Conservation (phyloP, 2,329 filamentous ascomycete species). For the Geosmithia flava region DNA sequence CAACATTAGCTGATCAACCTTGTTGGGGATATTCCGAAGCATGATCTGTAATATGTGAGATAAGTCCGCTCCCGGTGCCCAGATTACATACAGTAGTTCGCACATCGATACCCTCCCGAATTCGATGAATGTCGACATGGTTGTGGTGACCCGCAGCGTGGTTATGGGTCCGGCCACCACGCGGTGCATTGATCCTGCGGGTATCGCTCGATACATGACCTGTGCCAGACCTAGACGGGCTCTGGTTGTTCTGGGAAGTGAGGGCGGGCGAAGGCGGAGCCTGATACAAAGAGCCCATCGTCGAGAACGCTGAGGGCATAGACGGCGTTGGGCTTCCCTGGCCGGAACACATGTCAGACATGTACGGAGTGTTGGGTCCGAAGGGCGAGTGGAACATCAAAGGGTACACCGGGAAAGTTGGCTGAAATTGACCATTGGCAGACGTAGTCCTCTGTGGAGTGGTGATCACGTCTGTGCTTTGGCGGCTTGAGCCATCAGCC, state of each 20-base stretch:
- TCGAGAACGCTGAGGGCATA: constrained; percentile 16
- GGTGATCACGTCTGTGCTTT: neutral
- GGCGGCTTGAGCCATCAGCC: neutral
- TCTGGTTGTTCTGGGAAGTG: constrained; percentile 22
- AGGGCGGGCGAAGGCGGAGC: constrained; percentile 19
- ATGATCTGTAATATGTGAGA: constrained; percentile 52
- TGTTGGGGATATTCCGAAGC: constrained; percentile 90
- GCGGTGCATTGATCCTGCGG: constrained; percentile 36
- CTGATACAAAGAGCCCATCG: constrained; percentile 16
- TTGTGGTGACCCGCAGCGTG: constrained; percentile 44
- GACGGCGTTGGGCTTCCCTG: constrained; percentile 13
- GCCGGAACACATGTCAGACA: constrained; percentile 13
- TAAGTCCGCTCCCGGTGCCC: constrained; percentile 1
- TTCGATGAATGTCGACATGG: constrained; percentile 47
- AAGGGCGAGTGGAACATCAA: constrained; percentile 18
- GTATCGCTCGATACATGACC: constrained; percentile 20
- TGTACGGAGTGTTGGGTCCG: constrained; percentile 10
- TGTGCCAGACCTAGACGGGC: constrained; percentile 23
- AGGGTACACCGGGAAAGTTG: constrained; percentile 17
- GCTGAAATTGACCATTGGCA: constrained; percentile 9
- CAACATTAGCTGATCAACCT: constrained; percentile 64
- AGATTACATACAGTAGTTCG: constrained; percentile 54
- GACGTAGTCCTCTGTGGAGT: constrained; percentile 3
- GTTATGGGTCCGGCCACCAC: constrained; percentile 31
- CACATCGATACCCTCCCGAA: constrained; percentile 56